Percentiles rank a stretch among this genome's conserved stretches.
Conservation (phyloP, 2,329 filamentous ascomycete genomes). For the Xylaria sp. region DNA sequence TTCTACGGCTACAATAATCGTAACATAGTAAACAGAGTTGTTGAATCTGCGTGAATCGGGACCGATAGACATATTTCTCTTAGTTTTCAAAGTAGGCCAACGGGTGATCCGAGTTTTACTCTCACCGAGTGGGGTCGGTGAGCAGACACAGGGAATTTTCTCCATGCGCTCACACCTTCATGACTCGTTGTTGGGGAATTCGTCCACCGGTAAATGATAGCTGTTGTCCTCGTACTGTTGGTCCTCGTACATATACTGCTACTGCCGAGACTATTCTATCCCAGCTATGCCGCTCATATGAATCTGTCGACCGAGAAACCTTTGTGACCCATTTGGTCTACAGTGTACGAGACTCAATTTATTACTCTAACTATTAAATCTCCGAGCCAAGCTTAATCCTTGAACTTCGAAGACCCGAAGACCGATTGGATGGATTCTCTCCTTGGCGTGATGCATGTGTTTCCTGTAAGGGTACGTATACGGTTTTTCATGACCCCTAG, state of each 20-base stretch:
- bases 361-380: slow-evolving; percentile 2
- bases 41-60: neutral
- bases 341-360: neutral
- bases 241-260: neutral
- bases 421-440: slow-evolving; percentile 13
- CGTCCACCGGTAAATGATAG: neutral
- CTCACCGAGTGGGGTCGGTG: slow-evolving; percentile 35
- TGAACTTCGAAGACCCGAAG: slow-evolving; percentile 1
- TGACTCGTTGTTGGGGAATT: slow-evolving; percentile 11
- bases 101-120: slow-evolving; percentile 1
- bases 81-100: neutral
- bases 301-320: neutral
- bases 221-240: neutral
- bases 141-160: slow-evolving; percentile 16
- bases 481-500: slow-evolving; percentile 4
- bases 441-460: slow-evolving; percentile 15
- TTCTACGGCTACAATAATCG: neutral
- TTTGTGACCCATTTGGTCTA: neutral
- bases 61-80: slow-evolving; percentile 5
- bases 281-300: neutral
- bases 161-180: neutral
- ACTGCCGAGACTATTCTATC: neutral
- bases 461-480: slow-evolving; percentile 10
- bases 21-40: neutral
- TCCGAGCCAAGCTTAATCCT: slow-evolving; percentile 8